Percentiles rank a stretch among this genome's conserved stretches.
Conservation (phyloP, 2,329 filamentous ascomycete genomes). For the Curvularia eragrostidis region DNA sequence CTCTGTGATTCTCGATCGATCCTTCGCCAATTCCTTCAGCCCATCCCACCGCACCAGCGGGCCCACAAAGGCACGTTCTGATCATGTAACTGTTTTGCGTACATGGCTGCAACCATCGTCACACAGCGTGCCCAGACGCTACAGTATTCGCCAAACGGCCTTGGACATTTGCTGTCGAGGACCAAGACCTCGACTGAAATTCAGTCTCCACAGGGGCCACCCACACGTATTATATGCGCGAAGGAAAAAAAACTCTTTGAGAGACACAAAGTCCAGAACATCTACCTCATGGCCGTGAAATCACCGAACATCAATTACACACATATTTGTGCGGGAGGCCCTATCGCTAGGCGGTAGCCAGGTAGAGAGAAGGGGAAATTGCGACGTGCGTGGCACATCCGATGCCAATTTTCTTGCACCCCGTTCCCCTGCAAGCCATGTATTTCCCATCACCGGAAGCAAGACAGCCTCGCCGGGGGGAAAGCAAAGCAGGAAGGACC, state of each 20-base stretch:
- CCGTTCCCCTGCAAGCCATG: background rate
- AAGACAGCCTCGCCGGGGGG: no score
- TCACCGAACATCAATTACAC: background rate
- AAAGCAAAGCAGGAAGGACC: background rate
- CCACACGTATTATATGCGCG: background rate
- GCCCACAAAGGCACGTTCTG: background rate
- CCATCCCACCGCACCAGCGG: background rate
- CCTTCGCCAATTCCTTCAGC: background rate
- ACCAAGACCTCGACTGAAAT: background rate
- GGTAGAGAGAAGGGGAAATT: background rate
- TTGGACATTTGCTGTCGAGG: background rate
- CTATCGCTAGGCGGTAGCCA: background rate
- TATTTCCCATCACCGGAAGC: no score
- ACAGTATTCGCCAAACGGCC: background rate
- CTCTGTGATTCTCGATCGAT: background rate
- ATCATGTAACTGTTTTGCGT: background rate
- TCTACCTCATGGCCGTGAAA: background rate
- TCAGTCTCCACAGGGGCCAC: background rate
- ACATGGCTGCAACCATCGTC: background rate
- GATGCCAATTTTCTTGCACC: background rate
- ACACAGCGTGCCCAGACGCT: background rate
- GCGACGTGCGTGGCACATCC: background rate
- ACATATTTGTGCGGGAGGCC: background rate
- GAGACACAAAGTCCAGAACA: background rate
- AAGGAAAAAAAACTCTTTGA: background rate